These are phyloP conservation scores for Gossypium gossypioides DNA, from an alignment of 441 rosid species.

Conservation along the genomic window DNA sequence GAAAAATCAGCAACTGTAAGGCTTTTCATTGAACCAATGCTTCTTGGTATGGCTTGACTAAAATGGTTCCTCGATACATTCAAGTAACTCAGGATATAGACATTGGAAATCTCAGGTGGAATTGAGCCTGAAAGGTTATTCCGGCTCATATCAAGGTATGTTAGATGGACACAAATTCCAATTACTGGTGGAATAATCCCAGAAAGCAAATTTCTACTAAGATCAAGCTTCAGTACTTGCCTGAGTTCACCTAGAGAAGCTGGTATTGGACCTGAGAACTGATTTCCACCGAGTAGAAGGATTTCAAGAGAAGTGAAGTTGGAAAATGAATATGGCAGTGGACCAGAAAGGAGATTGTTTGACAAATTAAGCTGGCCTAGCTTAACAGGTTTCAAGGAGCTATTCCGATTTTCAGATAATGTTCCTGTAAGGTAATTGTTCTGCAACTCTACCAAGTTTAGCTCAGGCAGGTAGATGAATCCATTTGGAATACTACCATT, in stretches of 20 bases:
- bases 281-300: slow-evolving; percentile 36
- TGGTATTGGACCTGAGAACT: slow-evolving; percentile 37
- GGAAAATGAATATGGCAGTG: slow-evolving; percentile 34
- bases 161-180: slow-evolving; percentile 34
- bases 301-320: slow-evolving; percentile 35
- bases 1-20: slow-evolving; percentile 42
- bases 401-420: slow-evolving; percentile 39
- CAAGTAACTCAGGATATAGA: slow-evolving; percentile 37
- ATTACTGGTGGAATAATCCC: slow-evolving; percentile 36
- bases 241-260: slow-evolving; percentile 29
- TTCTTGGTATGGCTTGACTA: slow-evolving; percentile 27
- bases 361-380: slow-evolving; percentile 36
- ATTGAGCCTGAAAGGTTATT: slow-evolving; percentile 42
- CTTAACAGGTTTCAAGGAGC: slow-evolving; percentile 29
- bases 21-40: slow-evolving; percentile 37
- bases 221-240: slow-evolving; percentile 38
- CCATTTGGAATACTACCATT: slow-evolving; percentile 40
- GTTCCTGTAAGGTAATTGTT: slow-evolving; percentile 35
- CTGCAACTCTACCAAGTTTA: slow-evolving; percentile 35
- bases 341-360: slow-evolving; percentile 33
- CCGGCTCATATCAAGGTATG: slow-evolving; percentile 40
- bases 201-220: slow-evolving; percentile 32
- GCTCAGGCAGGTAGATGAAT: slow-evolving; percentile 38
- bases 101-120: slow-evolving; percentile 31
- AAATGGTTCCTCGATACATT: slow-evolving; percentile 42